Evolutionary conservation across 495 filamentous ascomycete genomes (phyloP), one percentile per base, ranked within the genome.

Genomic region (Massariosphaeria phaeospora): DNA sequence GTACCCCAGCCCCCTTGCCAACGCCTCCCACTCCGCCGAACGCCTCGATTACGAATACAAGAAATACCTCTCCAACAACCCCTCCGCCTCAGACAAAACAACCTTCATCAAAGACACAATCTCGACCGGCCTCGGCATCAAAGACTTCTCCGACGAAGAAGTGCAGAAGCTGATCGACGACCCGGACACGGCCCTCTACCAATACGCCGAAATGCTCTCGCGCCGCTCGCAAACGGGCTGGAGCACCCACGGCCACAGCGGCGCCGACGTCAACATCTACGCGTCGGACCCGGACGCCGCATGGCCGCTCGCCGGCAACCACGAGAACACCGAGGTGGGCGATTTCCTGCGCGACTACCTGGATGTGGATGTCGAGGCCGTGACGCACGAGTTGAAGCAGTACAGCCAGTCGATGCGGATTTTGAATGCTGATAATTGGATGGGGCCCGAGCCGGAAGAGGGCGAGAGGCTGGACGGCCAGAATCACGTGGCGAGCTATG

Each of bases 241-340:
- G 94, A 82, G 76, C 26, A 95, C 88, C 0, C 89, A 94, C 64
- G 90, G 90, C 15, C 90, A 96, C 72, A 88, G 84, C 34, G 87
- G 79, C 34, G 89, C 89, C 11, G 90, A 96, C 67, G 90, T 96
- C 44, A 95, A 96, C 67, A 86, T 95, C 59, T 96, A 95, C 67
- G 82, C 84, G 52, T 85, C 83, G 0, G 57, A 68, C 36, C 51
- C 60, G 1, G 17, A 46, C 8, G 68, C 69, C 17, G 78, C 78
- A 3, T 64, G 76, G 0, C 61, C 61, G 23, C 69, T 97, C 15
- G 64, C 76, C 1, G 93, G 93, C 3, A 96, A 96, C 67, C 83
- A 91, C 53, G 93, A 98, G 74, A 98, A 98, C 66, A 98, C 86
- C 3, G 88, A 97, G 11, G 76, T 98, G 3, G 93, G 93, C 12